A percentile compares a stretch with the other conserved stretches of the same genome.
Evolutionary conservation across 192 early-diverging fungal genomes (phyloP).

Genomic region (Haplosporangium gracile): DNA sequence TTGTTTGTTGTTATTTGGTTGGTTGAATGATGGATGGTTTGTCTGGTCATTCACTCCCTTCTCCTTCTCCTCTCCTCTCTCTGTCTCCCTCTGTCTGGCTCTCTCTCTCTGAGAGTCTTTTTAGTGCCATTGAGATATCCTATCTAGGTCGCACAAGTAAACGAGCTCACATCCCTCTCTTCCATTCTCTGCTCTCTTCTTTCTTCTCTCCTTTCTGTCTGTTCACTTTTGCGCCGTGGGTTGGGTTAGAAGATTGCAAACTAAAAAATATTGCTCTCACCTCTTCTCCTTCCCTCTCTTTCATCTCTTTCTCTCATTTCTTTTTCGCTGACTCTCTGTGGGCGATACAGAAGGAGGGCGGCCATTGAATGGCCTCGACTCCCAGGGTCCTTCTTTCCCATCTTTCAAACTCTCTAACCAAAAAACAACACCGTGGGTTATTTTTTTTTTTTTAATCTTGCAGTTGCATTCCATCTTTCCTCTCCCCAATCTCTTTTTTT

Average conservation of each 20-base stretch:
- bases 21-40: background rate
- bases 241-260: background rate
- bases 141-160: slow-evolving; percentile 37
- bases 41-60: background rate
- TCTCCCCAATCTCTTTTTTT: background rate
- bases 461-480: background rate
- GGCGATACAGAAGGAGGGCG: background rate
- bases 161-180: background rate
- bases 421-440: background rate
- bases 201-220: background rate
- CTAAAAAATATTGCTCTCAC: slow-evolving; percentile 13
- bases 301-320: background rate
- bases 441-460: slow-evolving; percentile 8
- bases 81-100: background rate
- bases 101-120: no score
- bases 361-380: slow-evolving; percentile 3
- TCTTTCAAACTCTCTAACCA: background rate
- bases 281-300: background rate
- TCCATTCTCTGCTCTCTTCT: background rate
- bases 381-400: background rate
- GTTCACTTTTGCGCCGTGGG: slow-evolving; percentile 3
- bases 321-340: no score
- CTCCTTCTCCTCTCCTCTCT: no score
- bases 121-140: slow-evolving; percentile 25
- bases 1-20: background rate